A percentile compares a stretch with the other conserved stretches of the same genome.
Evolutionary conservation across 2,329 filamentous ascomycete genomes (phyloP).

Genomic region (Pestalotiopsis fici): DNA sequence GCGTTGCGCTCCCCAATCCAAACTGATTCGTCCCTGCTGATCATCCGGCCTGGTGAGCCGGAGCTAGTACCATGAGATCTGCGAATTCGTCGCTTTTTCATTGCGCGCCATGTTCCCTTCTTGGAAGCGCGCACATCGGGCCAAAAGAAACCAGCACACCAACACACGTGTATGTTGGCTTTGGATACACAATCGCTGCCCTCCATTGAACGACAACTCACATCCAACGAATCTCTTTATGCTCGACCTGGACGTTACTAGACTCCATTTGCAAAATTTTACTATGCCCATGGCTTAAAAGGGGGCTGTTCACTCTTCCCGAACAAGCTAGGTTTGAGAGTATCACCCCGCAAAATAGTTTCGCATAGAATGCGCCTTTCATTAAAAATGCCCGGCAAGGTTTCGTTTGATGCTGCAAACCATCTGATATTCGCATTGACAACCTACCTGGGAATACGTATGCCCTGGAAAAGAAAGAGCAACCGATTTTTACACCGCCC

Average conservation of each 20-base stretch:
- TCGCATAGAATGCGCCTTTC: not conserved
- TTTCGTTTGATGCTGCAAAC: not conserved
- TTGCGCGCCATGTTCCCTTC: not conserved
- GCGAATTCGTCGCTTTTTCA: not conserved
- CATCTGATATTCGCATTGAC: not conserved
- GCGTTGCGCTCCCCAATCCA: not conserved
- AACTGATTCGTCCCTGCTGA: constrained; percentile 6
- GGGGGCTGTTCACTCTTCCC: not conserved
- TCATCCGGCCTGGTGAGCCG: constrained; percentile 1
- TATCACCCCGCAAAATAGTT: not conserved
- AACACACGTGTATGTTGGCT: not conserved
- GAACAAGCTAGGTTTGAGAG: not conserved
- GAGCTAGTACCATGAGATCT: not conserved
- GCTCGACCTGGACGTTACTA: not conserved
- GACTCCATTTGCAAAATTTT: not conserved
- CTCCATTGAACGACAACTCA: not conserved
- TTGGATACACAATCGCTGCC: not conserved
- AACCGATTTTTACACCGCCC: not conserved
- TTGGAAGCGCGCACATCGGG: not conserved
- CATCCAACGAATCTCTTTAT: not conserved
- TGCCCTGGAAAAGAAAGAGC: not conserved
- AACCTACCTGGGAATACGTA: not conserved
- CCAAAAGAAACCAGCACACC: not conserved
- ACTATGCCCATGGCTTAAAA: not conserved
- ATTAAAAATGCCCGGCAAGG: not conserved